phyloP scores from a whole-genome alignment of 108 stramenopile genomes.

The Bacterosira constricta region DNA sequence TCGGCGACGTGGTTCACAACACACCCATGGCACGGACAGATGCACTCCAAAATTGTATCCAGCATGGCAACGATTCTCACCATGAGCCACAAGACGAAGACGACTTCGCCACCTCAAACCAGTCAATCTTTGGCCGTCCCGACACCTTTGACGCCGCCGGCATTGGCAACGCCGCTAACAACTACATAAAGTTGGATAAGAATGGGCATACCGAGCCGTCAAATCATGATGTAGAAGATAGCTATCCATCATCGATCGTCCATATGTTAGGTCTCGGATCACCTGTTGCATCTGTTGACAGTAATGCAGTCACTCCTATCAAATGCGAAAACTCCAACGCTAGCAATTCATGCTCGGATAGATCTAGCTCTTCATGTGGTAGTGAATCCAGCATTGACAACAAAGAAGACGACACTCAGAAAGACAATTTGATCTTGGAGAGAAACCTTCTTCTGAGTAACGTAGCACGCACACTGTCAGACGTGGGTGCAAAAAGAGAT shows the following conservation, averaged over 20 bases:
- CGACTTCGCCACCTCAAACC: too few species aligned
- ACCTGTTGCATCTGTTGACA: background rate
- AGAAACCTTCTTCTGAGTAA: background rate
- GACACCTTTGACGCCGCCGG: too few species aligned
- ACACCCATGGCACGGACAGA: too few species aligned
- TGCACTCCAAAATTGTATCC: too few species aligned
- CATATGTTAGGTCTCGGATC: slow-evolving; percentile 3
- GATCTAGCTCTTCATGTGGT: background rate
- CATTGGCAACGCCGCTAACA: too few species aligned
- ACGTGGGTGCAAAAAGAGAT: background rate
- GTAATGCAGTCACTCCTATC: too few species aligned
- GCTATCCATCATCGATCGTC: background rate
- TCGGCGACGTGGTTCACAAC: too few species aligned
- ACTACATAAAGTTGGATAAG: background rate
- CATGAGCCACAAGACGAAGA: too few species aligned
- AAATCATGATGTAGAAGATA: background rate
- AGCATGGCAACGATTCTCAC: too few species aligned
- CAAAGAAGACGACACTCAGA: background rate
- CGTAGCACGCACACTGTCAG: background rate
- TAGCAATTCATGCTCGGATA: background rate
- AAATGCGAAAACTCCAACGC: background rate
- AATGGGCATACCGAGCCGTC: background rate
- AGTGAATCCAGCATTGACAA: background rate
- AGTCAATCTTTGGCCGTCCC: too few species aligned
- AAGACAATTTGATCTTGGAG: background rate